Conservation (phyloP, 164 flowering plant species). For the Chimonanthus salicifolius region DNA sequence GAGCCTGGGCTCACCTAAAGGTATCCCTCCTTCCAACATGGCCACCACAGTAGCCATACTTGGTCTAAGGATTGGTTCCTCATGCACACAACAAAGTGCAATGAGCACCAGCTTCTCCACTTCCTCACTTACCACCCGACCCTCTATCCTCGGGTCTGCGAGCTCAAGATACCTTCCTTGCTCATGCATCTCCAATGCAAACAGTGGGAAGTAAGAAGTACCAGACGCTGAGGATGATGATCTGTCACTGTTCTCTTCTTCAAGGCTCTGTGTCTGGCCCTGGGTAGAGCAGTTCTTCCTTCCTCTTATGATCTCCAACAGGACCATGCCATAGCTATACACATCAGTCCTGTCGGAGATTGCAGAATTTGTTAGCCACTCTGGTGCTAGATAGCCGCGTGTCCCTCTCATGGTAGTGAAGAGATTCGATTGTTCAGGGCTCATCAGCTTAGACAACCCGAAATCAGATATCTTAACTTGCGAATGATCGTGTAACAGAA, state of each 20-base stretch:
- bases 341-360: conserved; percentile 89
- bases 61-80: conserved; percentile 76
- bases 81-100: conserved; percentile 86
- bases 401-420: conserved; percentile 96
- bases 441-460: conserved; percentile 76
- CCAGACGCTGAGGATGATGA: conserved; percentile 33
- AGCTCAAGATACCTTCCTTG: conserved; percentile 66
- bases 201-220: conserved; percentile 58
- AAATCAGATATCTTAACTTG: conserved; percentile 87
- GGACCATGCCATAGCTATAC: conserved; percentile 90
- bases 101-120: conserved; percentile 67
- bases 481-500: conserved; percentile 58
- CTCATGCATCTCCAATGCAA: conserved; percentile 87
- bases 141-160: conserved; percentile 64
- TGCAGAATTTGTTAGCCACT: conserved; percentile 89
- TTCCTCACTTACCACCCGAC: conserved; percentile 54
- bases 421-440: conserved; percentile 59
- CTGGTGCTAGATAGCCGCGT: conserved; percentile 92
- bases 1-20: conserved; percentile 14
- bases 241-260: conserved; percentile 12
- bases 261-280: neutral
- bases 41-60: conserved; percentile 67
- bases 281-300: conserved; percentile 56
- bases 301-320: conserved; percentile 78
- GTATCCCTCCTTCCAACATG: conserved; percentile 52